A percentile compares a stretch with the other conserved stretches of the same genome.
Conservation (phyloP, 768 basidiomycete genomes). For the Sistotremastrum niveocremeum region DNA sequence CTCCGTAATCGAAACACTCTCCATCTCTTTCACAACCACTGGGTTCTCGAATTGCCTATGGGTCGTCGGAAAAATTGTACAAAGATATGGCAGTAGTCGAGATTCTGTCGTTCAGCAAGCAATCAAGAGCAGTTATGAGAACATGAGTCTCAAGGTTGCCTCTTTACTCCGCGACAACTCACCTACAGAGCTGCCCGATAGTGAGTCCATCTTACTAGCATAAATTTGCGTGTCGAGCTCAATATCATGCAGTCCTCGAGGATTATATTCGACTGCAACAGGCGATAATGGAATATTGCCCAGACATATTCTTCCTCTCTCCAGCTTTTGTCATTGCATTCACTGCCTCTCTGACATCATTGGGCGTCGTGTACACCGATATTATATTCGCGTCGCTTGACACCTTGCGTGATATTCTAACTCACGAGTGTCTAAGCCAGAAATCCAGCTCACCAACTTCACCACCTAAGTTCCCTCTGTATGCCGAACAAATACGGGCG, state of each 20-base stretch:
- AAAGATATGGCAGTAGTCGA: constrained; percentile 57
- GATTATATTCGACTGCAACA: constrained; percentile 80
- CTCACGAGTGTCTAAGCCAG: constrained; percentile 54
- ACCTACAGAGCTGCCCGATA: constrained; percentile 73
- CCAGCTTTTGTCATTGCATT: constrained; percentile 67
- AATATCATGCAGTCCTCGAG: constrained; percentile 60
- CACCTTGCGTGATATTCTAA: constrained; percentile 59
- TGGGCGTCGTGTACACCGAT: constrained; percentile 73
- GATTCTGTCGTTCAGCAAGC: constrained; percentile 40
- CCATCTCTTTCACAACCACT: constrained; percentile 61
- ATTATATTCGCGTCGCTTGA: constrained; percentile 75
- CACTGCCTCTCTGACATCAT: constrained; percentile 58
- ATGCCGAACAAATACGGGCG: constrained; percentile 45
- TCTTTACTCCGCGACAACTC: constrained; percentile 51
- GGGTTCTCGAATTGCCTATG: constrained; percentile 83
- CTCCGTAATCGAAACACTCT: constrained; percentile 62
- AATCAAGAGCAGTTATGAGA: constrained; percentile 57
- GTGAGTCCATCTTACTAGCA: constrained; percentile 32
- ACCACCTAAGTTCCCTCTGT: constrained; percentile 48
- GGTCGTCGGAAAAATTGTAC: constrained; percentile 83
- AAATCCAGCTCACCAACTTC: constrained; percentile 24
- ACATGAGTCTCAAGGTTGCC: constrained; percentile 58
- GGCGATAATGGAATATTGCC: constrained; percentile 50
- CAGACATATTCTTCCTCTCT: constrained; percentile 70
- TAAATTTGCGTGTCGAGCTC: background rate